Percentiles rank a stretch among this genome's conserved stretches.
Conservation (phyloP, 108 stramenopile species). For the Skeletonema tropicum region DNA sequence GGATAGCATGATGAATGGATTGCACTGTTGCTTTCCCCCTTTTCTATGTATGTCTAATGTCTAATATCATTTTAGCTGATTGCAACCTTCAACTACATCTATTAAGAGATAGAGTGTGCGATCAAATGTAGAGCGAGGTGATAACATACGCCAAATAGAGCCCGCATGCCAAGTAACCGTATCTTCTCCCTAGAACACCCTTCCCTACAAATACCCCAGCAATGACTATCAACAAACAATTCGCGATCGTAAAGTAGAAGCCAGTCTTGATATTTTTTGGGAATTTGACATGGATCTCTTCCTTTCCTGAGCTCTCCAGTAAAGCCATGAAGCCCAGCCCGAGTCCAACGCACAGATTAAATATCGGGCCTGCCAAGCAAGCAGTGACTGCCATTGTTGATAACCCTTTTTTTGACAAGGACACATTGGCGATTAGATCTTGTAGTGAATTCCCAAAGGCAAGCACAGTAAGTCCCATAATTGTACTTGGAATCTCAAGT, state of each 20-base stretch:
- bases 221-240: slow-evolving; percentile 40
- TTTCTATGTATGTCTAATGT: neutral
- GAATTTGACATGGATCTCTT: slow-evolving; percentile 39
- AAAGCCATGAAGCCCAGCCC: slow-evolving; percentile 70
- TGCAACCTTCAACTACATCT: no score
- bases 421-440: slow-evolving; percentile 92
- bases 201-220: slow-evolving; percentile 40
- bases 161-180: slow-evolving; percentile 46
- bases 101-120: neutral
- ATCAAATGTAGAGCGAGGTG: slow-evolving; percentile 28
- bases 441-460: slow-evolving; percentile 96
- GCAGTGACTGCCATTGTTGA: slow-evolving; percentile 88
- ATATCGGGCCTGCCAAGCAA: slow-evolving; percentile 96
- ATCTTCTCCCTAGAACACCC: slow-evolving; percentile 43
- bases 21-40: no score
- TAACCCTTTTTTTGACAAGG: slow-evolving; percentile 93
- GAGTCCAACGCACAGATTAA: slow-evolving; percentile 91
- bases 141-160: slow-evolving; percentile 44
- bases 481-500: slow-evolving; percentile 72
- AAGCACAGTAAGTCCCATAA: slow-evolving; percentile 94
- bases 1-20: neutral
- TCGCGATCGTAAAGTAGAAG: slow-evolving; percentile 47
- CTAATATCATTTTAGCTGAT: no score
- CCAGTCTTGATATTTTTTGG: slow-evolving; percentile 45
- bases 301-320: slow-evolving; percentile 42